These are phyloP conservation scores for Amanita brunnescens DNA, from an alignment of 768 basidiomycete species.

Conservation along the genomic window DNA sequence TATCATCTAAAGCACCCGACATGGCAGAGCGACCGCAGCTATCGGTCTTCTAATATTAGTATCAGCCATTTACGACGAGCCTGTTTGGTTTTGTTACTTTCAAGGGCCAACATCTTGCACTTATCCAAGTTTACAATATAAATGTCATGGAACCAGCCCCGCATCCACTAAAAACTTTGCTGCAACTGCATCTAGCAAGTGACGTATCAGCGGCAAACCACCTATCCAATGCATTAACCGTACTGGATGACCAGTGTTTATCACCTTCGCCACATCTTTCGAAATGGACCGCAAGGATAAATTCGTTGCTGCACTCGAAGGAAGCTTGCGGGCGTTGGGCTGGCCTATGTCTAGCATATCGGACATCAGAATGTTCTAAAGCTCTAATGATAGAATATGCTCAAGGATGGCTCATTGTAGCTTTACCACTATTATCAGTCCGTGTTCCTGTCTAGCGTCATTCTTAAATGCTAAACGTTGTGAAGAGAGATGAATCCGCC, in stretches of 20 bases:
- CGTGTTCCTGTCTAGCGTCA: constrained; percentile 23
- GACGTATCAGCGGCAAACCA: constrained; percentile 53
- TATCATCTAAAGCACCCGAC: constrained; percentile 8
- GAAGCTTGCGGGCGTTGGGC: constrained; percentile 74
- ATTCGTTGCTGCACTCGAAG: constrained; percentile 69
- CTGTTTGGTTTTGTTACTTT: constrained; percentile 15
- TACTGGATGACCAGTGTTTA: constrained; percentile 46
- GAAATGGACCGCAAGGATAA: constrained; percentile 72
- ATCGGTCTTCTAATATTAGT: not conserved
- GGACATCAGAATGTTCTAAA: constrained; percentile 51
- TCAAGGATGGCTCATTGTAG: constrained; percentile 60
- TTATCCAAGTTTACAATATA: not conserved
- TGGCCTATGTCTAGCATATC: constrained; percentile 66
- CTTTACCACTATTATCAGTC: constrained; percentile 63
- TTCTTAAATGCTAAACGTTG: constrained; percentile 15
- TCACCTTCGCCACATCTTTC: constrained; percentile 54
- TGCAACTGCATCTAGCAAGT: constrained; percentile 66
- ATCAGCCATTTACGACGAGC: not conserved
- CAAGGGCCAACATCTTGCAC: constrained; percentile 9
- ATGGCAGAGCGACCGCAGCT: constrained; percentile 4
- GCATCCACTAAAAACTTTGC: constrained; percentile 51
- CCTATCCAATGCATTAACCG: constrained; percentile 48
- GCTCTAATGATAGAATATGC: constrained; percentile 59
- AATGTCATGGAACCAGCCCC: constrained; percentile 30
- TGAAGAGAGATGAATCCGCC: constrained; percentile 59